phyloP scores from a whole-genome alignment of 441 rosid species.

The Pelargonium myrrhifolium region DNA sequence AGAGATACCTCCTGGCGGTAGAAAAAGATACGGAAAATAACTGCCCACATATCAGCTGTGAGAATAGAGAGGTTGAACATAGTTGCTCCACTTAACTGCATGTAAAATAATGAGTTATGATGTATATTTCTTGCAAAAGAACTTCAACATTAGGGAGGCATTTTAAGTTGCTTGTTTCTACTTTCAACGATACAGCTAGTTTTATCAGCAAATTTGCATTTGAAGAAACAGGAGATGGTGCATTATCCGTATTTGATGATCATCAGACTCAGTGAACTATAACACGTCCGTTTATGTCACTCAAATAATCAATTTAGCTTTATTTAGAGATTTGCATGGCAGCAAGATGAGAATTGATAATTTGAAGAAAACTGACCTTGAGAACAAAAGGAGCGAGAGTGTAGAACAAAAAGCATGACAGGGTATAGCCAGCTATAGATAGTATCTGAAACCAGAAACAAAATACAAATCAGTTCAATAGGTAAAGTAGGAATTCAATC shows the following conservation, averaged over 20 bases:
- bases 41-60: conserved; percentile 67
- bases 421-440: conserved; percentile 31
- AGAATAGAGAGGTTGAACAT: conserved; percentile 55
- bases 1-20: conserved; percentile 43
- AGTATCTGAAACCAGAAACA: conserved; percentile 30
- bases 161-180: no score
- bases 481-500: not conserved
- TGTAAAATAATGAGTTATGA: not conserved
- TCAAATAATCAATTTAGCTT: no score
- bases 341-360: not conserved
- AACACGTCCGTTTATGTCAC: no score
- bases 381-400: conserved; percentile 38
- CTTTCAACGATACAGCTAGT: no score
- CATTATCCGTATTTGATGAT: no score
- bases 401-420: conserved; percentile 31
- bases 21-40: conserved; percentile 38
- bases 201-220: not conserved
- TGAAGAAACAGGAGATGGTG: no score
- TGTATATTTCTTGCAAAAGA: not conserved
- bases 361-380: conserved; percentile 27
- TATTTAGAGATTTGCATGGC: no score
- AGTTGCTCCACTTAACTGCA: conserved; percentile 50
- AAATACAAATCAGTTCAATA: not conserved
- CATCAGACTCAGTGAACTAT: no score
- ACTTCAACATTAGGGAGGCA: not conserved